Evolutionary conservation across 768 basidiomycete genomes (phyloP).

Genomic region (Suillus luteus): DNA sequence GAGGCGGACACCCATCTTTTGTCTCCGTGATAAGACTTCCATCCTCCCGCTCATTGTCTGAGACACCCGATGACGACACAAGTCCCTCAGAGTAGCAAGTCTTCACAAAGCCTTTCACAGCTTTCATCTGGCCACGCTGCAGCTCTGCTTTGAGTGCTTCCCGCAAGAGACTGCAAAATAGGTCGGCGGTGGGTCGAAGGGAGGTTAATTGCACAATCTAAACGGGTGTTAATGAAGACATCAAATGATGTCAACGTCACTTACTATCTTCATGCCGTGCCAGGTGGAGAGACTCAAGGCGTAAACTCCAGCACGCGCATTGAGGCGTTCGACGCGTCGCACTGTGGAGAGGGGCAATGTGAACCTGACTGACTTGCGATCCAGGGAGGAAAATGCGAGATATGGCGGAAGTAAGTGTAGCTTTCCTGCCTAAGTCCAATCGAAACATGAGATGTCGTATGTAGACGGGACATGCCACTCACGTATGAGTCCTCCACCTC

Average conservation of each 20-base stretch:
- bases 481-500: conserved; percentile 94
- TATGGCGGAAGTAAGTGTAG: conserved; percentile 87
- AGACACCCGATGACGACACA: conserved; percentile 56
- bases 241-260: conserved; percentile 11
- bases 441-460: conserved; percentile 5
- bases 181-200: conserved; percentile 88
- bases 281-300: conserved; percentile 93
- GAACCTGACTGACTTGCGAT: conserved; percentile 89
- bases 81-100: conserved; percentile 95
- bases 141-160: conserved; percentile 89
- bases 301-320: conserved; percentile 92
- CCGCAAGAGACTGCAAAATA: conserved; percentile 87
- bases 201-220: conserved; percentile 93
- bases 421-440: conserved; percentile 75
- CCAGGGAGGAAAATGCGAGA: conserved; percentile 86
- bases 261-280: conserved; percentile 92
- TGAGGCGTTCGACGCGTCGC: conserved; percentile 90
- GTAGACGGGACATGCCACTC: conserved; percentile 39
- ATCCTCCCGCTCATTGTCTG: conserved; percentile 69
- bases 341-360: conserved; percentile 91
- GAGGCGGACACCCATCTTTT: conserved; percentile 46
- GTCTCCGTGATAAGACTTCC: conserved; percentile 60
- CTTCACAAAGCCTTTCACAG: conserved; percentile 85
- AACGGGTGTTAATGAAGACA: background rate
- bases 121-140: conserved; percentile 91